A percentile compares a stretch with the other conserved stretches of the same genome.
These are phyloP conservation scores for Quercus parvula DNA, from an alignment of 306 rosid genomes.

Conservation along the genomic window DNA sequence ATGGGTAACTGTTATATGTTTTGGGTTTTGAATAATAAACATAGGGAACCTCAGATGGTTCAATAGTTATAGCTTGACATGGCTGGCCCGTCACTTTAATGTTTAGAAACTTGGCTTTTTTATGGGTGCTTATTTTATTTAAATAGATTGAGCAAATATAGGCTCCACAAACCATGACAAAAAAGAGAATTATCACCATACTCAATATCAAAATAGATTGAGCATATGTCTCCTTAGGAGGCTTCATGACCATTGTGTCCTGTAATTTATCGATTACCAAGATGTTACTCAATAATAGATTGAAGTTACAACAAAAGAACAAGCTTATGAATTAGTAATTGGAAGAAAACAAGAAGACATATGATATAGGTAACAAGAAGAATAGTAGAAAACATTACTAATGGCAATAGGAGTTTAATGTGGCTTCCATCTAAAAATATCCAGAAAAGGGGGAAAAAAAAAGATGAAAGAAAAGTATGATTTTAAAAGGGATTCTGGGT, in stretches of 20 bases:
- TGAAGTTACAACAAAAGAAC: neutral
- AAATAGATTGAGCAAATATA: conserved; percentile 32
- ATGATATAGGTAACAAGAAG: neutral
- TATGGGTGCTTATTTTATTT: conserved; percentile 24
- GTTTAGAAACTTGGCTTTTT: conserved; percentile 13
- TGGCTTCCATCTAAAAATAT: conserved; percentile 53
- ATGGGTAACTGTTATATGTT: conserved; percentile 36
- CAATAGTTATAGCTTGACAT: no score
- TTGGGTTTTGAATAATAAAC: conserved; percentile 57
- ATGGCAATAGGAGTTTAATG: conserved; percentile 29
- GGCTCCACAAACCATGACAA: conserved; percentile 20
- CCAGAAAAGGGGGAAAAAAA: conserved; percentile 8
- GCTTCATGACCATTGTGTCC: conserved; percentile 26
- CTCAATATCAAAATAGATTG: conserved; percentile 27
- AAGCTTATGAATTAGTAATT: neutral
- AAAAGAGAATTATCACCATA: neutral
- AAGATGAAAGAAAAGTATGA: neutral
- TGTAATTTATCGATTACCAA: conserved; percentile 19
- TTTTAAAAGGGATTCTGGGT: neutral
- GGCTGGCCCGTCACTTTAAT: conserved; percentile 23
- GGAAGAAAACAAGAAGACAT: neutral
- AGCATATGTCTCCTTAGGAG: no score
- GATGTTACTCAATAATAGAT: neutral
- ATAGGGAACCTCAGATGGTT: conserved; percentile 7
- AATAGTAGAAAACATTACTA: neutral